A percentile compares a stretch with the other conserved stretches of the same genome.
phyloP scores from a whole-genome alignment of 441 rosid species.

The Erodium texanum region DNA sequence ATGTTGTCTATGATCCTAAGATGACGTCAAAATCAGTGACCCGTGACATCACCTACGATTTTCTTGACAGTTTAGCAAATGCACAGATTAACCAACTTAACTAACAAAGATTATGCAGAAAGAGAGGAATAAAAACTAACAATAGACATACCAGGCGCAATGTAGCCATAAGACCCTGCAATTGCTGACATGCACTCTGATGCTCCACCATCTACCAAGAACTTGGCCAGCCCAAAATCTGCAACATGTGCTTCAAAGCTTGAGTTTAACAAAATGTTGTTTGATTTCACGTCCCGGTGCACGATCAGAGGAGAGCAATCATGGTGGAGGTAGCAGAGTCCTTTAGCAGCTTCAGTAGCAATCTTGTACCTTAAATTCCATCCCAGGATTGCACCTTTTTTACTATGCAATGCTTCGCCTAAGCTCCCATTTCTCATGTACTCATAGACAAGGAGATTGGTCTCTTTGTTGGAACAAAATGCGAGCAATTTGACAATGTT shows the following conservation, averaged over 20 bases:
- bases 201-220: conserved; percentile 6
- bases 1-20: neutral
- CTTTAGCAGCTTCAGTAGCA: conserved; percentile 44
- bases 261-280: conserved; percentile 30
- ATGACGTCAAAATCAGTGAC: neutral
- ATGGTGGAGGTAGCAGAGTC: conserved; percentile 47
- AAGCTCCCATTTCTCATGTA: conserved; percentile 51
- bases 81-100: neutral
- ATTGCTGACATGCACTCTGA: conserved; percentile 4
- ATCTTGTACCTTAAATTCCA: conserved; percentile 46
- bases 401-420: conserved; percentile 40
- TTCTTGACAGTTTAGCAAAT: neutral
- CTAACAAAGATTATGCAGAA: neutral
- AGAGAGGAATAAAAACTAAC: neutral
- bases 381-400: conserved; percentile 33
- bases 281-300: conserved; percentile 51
- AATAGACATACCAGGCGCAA: neutral
- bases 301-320: conserved; percentile 46
- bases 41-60: too few relatives aligned
- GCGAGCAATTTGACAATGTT: conserved; percentile 44
- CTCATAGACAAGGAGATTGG: too few relatives aligned
- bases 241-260: conserved; percentile 15
- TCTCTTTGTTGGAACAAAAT: conserved; percentile 41
- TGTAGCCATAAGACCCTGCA: conserved; percentile 8
- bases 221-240: conserved; percentile 4